Evolutionary conservation across 2,329 filamentous ascomycete genomes (phyloP), one percentile per base, ranked within the genome.

Genomic region (Trichoderma gracile): DNA sequence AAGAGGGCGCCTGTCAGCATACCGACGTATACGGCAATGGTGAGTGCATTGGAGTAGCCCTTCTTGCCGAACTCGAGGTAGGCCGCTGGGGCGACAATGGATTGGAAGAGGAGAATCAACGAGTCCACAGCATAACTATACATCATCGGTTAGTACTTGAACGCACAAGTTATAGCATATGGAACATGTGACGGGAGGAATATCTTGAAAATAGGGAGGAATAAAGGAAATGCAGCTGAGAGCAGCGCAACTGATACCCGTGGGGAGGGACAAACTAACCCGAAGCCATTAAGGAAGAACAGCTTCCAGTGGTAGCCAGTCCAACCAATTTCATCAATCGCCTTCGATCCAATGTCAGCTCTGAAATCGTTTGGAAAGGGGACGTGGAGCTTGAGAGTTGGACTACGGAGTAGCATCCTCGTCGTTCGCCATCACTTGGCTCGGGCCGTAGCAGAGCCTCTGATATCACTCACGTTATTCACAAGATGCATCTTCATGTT

Each of bases 401-500:
- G 19, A 19, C 17, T 25, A 40, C 46, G 33, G 50, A 58, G 19
- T 23, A 14, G 49, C 50, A 27, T 60, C 25, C 21, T 55, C 42
- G 50, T 54, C 21, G 56, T 45, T 60, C 63, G 54, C 50, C 23
- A 46, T 46, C 53, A 52, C 23, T 21, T 46, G 40, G 63, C 50
- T 33, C 33, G 23, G 56, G 19, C 43, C 43, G 38, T 43, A 56
- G 15, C 27, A 30, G 52, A 61, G 63, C 49, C 56, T 65, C 43
- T 38, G 43, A 25, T 21, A 23, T 54, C 61, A 69, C 82, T 76
- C 70, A 86, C 86, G 73, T 90, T 83, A 72, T 90, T 91, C 66
- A 90, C 82, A 30, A 90, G 78, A 69, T 87, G 82, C 86, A 90
- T 90, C 73, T 90, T 90, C 46, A 82, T 82, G 69, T 85, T 84